Base-by-base conservation (phyloP, 371 early-diverging fungal species). In the Rhizopus sp. region DNA sequence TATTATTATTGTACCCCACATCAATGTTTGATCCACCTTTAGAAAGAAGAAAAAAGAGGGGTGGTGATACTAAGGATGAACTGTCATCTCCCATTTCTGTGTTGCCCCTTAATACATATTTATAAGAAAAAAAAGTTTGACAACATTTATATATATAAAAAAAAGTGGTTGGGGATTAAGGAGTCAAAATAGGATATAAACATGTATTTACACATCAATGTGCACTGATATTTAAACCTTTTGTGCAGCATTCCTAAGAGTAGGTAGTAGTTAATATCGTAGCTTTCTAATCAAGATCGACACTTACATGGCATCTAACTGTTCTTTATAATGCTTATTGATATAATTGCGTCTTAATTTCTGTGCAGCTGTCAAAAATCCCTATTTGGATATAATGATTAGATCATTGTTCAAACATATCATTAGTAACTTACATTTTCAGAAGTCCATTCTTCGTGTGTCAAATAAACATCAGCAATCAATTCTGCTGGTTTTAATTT, bases 311-410 rank as follows among this genome's bases (percentile, higher is more conserved):
- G 54, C 70, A 39, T 86, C 80, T 54, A 97, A 78, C 42, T 87
- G 69, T 4, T 49, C 41, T 53, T 75, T 70, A 69, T 88, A 93
- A 29, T 69, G 63, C 39, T 83, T 70, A 50, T 83, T 74, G 47
- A 96, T 84, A 34, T 85, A 89, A 46, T 81, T 83, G 57, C 98
- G 86, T 77, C 94, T 93, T 39, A 96, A 66, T 75, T 98, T 98
- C 72, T 90, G 90, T 10, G 97, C 94, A 10, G 97, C 94, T 7
- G 98, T 98, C 77, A 93, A 69, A 53, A 88, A 47, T 44, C 84
- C 80, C 73, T 78, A 72, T 38, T 53, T 17, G 35, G 35, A 57
- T 23, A 54, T 52, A 44, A 54, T 16, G 50, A 58, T 16, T 30
- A 34, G 30, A 59, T 35, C 55, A 59, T 58, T 23, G 23, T 23